Percentiles rank a stretch among this genome's conserved stretches.
These are phyloP conservation scores for Hansenula sp. DNA, from an alignment of 1,139 yeast species.

Conservation along the genomic window DNA sequence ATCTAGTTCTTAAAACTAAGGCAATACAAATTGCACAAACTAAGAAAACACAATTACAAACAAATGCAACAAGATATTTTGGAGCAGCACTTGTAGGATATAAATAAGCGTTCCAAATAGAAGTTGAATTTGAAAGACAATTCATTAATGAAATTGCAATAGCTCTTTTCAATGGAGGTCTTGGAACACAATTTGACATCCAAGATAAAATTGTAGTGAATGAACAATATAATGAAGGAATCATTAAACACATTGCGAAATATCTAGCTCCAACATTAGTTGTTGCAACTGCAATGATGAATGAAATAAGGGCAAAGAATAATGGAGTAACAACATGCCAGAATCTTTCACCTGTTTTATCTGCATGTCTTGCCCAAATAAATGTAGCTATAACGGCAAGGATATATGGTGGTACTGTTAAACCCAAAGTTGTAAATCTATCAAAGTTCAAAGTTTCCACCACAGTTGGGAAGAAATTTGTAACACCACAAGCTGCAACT, in stretches of 20 bases:
- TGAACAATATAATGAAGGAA: conserved; percentile 52
- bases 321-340: conserved; percentile 47
- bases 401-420: conserved; percentile 60
- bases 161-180: conserved; percentile 53
- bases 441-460: conserved; percentile 49
- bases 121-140: conserved; percentile 47
- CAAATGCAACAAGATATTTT: conserved; percentile 40
- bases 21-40: conserved; percentile 38
- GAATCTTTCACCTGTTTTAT: conserved; percentile 51
- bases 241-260: conserved; percentile 59
- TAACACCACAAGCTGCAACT: conserved; percentile 55
- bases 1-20: conserved; percentile 34
- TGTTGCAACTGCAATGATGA: conserved; percentile 51
- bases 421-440: conserved; percentile 44
- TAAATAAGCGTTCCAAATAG: conserved; percentile 50
- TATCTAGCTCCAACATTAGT: conserved; percentile 55
- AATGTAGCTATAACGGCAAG: conserved; percentile 50
- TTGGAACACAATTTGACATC: conserved; percentile 40
- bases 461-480: conserved; percentile 59
- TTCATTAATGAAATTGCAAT: conserved; percentile 49
- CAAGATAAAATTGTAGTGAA: conserved; percentile 52
- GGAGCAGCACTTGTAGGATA: conserved; percentile 41
- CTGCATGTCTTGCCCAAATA: conserved; percentile 55
- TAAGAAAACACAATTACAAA: conserved; percentile 45
- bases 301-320: conserved; percentile 39